These are phyloP conservation scores for Dysphania ambrosioides DNA, from an alignment of 148 eudicot species.

Conservation along the genomic window DNA sequence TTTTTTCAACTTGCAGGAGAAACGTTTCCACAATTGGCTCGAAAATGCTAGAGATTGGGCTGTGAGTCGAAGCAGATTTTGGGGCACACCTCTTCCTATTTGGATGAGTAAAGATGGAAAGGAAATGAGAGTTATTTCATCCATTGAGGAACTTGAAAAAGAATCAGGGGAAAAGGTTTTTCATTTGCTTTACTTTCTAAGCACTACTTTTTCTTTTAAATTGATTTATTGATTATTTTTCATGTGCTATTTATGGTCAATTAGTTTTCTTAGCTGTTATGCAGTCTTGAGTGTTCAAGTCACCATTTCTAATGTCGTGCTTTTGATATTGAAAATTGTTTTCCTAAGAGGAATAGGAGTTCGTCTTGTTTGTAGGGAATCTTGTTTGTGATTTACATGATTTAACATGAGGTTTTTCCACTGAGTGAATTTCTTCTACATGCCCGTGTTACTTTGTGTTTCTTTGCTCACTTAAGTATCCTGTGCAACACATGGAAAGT, in stretches of 20 bases:
- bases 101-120: slow-evolving; percentile 89
- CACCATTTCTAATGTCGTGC: neutral
- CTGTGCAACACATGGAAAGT: too few species aligned
- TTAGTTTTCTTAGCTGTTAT: neutral
- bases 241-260: neutral
- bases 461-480: too few species aligned
- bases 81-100: slow-evolving; percentile 98
- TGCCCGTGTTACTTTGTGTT: too few species aligned
- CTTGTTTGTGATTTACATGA: neutral
- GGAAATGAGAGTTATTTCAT: slow-evolving; percentile 68
- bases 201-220: neutral
- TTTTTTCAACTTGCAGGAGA: slow-evolving; percentile 47
- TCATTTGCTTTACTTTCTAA: neutral
- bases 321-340: neutral
- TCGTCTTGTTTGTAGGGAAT: neutral
- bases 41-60: slow-evolving; percentile 99
- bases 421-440: neutral
- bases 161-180: slow-evolving; percentile 81
- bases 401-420: neutral
- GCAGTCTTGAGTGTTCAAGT: neutral
- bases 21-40: slow-evolving; percentile 96
- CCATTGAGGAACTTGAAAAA: slow-evolving; percentile 67
- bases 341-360: neutral
- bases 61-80: slow-evolving; percentile 92
- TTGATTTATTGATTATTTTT: neutral